Evolutionary conservation across 331 rosid genomes (phyloP).

Genomic region (Telfairia occidentalis): DNA sequence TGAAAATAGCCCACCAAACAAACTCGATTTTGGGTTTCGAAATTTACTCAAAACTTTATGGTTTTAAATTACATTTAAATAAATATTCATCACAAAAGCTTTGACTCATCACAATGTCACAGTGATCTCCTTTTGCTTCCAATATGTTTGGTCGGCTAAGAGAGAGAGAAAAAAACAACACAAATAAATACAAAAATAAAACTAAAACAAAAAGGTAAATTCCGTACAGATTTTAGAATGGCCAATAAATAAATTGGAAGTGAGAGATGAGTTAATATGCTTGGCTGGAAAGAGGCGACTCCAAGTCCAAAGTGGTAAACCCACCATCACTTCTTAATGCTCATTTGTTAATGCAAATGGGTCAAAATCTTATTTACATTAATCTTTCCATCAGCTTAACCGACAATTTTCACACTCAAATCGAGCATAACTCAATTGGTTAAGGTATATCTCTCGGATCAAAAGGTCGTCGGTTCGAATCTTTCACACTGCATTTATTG

Average conservation of each 20-base stretch:
- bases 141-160: background rate
- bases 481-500: too few species aligned
- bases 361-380: background rate
- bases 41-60: too few species aligned
- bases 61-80: background rate
- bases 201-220: background rate
- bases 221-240: background rate
- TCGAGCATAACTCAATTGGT: too few species aligned
- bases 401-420: too few species aligned
- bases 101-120: too few species aligned
- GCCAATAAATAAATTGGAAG: slow-evolving; percentile 26
- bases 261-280: slow-evolving; percentile 30
- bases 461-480: too few species aligned
- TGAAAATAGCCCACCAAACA: too few species aligned
- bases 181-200: too few species aligned
- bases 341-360: background rate
- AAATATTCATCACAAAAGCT: too few species aligned
- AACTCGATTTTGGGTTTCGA: too few species aligned
- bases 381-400: slow-evolving; percentile 17
- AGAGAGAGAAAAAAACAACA: background rate
- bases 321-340: slow-evolving; percentile 23
- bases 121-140: too few species aligned
- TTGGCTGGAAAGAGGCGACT: slow-evolving; percentile 22
- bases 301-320: slow-evolving; percentile 19
- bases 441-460: too few species aligned